Conservation (phyloP, 129 eudicot genomes). For the Centaurea solstitialis region DNA sequence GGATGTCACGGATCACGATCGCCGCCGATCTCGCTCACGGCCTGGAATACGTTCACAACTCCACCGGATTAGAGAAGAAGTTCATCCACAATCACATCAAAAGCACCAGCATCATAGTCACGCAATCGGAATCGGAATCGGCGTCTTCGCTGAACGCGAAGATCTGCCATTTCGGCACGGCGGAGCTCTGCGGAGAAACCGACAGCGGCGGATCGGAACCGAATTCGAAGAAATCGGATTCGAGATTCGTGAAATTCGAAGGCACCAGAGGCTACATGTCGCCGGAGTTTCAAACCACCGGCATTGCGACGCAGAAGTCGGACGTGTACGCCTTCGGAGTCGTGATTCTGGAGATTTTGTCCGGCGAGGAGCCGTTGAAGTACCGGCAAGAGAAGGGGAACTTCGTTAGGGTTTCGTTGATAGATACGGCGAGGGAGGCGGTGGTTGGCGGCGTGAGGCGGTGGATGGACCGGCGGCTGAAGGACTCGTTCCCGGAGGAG, state of each 20-base stretch:
- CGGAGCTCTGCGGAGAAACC: slow-evolving; percentile 81
- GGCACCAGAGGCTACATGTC: slow-evolving; percentile 94
- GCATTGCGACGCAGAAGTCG: slow-evolving; percentile 55
- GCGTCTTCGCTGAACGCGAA: slow-evolving; percentile 37
- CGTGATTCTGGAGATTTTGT: slow-evolving; percentile 67
- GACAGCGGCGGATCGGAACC: not conserved
- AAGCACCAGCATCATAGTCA: slow-evolving; percentile 57
- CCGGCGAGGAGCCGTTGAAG: slow-evolving; percentile 70
- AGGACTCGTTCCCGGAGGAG: slow-evolving; percentile 85
- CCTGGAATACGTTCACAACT: slow-evolving; percentile 75
- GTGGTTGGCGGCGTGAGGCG: slow-evolving; percentile 52
- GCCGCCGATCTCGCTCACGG: slow-evolving; percentile 84
- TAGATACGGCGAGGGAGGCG: slow-evolving; percentile 64
- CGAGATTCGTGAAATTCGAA: slow-evolving; percentile 52
- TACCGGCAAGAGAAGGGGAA: slow-evolving; percentile 40
- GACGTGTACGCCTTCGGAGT: slow-evolving; percentile 90
- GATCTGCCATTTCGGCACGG: slow-evolving; percentile 89
- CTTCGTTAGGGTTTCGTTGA: slow-evolving; percentile 55
- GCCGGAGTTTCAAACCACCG: slow-evolving; percentile 69
- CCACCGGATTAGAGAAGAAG: slow-evolving; percentile 57
- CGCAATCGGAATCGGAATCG: slow-evolving; percentile 25
- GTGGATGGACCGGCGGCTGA: slow-evolving; percentile 83
- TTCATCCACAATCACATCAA: slow-evolving; percentile 84
- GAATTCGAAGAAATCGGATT: slow-evolving; percentile 29
- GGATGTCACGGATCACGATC: slow-evolving; percentile 67